These are phyloP conservation scores for Teratosphaeria pseudoeucalypti DNA, from an alignment of 2,329 filamentous ascomycete species.

Conservation along the genomic window DNA sequence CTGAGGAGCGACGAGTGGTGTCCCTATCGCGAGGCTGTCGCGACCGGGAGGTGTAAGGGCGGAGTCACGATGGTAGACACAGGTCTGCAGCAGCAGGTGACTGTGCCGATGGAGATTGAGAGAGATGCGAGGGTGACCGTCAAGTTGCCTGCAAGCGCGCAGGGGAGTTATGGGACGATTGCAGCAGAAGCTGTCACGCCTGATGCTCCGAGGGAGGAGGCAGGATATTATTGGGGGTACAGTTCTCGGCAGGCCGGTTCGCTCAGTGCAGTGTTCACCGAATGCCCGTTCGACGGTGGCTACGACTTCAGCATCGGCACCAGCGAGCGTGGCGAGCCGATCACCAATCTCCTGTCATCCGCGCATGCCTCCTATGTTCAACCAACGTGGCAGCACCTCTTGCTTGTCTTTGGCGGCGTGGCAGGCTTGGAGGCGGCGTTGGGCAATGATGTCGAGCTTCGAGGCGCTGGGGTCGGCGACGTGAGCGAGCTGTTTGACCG, in stretches of 20 bases:
- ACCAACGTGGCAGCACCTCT: slow-evolving; percentile 48
- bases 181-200: slow-evolving; percentile 56
- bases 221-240: slow-evolving; percentile 83
- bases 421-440: slow-evolving; percentile 69
- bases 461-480: slow-evolving; percentile 52
- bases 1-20: slow-evolving; percentile 67
- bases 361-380: slow-evolving; percentile 36
- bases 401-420: slow-evolving; percentile 73
- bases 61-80: slow-evolving; percentile 40
- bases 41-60: slow-evolving; percentile 35
- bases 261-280: slow-evolving; percentile 66
- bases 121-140: slow-evolving; percentile 65
- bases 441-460: slow-evolving; percentile 49
- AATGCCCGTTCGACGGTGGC: slow-evolving; percentile 61
- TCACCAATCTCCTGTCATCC: slow-evolving; percentile 28
- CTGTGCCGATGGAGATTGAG: slow-evolving; percentile 53
- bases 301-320: slow-evolving; percentile 79
- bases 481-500: slow-evolving; percentile 66
- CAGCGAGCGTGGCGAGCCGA: slow-evolving; percentile 57
- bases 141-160: slow-evolving; percentile 40
- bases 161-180: slow-evolving; percentile 12
- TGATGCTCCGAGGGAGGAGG: slow-evolving; percentile 58
- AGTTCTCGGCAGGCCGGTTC: slow-evolving; percentile 54
- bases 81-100: slow-evolving; percentile 38
- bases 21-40: slow-evolving; percentile 68